Conservation (phyloP, 1,139 yeast species). For the Diutina ranongensis region DNA sequence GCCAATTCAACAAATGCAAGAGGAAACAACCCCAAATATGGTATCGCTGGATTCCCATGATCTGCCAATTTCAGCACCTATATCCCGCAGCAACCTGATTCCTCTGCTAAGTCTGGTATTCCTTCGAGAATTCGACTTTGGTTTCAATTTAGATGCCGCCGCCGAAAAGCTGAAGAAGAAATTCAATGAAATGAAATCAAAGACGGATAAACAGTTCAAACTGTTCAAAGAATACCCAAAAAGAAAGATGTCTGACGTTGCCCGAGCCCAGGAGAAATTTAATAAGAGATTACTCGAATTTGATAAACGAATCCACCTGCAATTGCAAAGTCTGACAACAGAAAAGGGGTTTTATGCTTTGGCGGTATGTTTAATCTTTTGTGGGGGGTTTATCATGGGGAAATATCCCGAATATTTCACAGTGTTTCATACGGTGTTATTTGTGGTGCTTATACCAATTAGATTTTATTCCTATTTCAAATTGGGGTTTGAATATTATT, state of each 20-base stretch:
- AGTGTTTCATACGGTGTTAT: conserved; percentile 54
- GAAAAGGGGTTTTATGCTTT: conserved; percentile 78
- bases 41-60: too few species aligned
- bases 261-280: conserved; percentile 23
- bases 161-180: conserved; percentile 24
- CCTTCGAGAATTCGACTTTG: conserved; percentile 34
- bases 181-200: conserved; percentile 25
- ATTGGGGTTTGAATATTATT: conserved; percentile 67
- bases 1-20: too few species aligned
- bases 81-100: conserved; percentile 11
- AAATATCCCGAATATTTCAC: conserved; percentile 70
- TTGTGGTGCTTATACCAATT: conserved; percentile 65
- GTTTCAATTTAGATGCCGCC: conserved; percentile 27
- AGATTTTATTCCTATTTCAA: conserved; percentile 76
- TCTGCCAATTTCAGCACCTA: too few species aligned
- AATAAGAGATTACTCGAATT: conserved; percentile 37
- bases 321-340: conserved; percentile 46
- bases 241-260: conserved; percentile 13
- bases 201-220: conserved; percentile 23
- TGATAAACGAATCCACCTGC: conserved; percentile 42
- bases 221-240: conserved; percentile 14
- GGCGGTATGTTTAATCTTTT: conserved; percentile 57
- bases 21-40: too few species aligned
- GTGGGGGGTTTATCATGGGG: conserved; percentile 71
- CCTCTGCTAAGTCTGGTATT: conserved; percentile 28